phyloP scores from a whole-genome alignment of 2,329 filamentous ascomycete species.

The Cadophora sp. region DNA sequence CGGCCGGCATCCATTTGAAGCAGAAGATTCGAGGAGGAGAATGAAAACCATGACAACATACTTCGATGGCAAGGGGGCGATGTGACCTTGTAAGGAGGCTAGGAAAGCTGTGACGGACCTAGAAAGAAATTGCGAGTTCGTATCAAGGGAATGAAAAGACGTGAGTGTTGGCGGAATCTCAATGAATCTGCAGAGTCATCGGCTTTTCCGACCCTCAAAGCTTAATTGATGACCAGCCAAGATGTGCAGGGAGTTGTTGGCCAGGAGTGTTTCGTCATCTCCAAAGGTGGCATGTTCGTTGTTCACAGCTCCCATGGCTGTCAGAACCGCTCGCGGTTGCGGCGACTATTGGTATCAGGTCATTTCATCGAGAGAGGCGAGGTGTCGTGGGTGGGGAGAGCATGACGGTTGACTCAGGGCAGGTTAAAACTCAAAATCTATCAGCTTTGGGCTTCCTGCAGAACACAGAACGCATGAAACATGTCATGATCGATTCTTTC shows the following conservation, averaged over 20 bases:
- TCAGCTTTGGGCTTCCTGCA: conserved; percentile 4
- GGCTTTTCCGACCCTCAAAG: background rate
- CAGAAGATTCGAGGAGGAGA: background rate
- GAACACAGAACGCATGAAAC: background rate
- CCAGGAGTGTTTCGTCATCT: background rate
- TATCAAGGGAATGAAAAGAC: too few relatives aligned
- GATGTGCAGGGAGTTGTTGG: background rate
- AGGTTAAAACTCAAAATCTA: conserved; percentile 1
- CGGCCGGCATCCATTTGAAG: background rate
- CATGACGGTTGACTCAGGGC: background rate
- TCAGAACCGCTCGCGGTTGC: background rate
- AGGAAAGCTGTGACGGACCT: background rate
- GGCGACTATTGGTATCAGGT: background rate
- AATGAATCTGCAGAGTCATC: background rate
- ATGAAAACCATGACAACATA: background rate
- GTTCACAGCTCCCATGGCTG: too few relatives aligned
- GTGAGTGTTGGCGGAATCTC: background rate
- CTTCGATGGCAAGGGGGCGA: background rate
- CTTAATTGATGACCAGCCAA: background rate
- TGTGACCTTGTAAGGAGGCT: too few relatives aligned
- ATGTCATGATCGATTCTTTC: background rate
- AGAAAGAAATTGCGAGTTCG: background rate
- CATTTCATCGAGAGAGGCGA: background rate
- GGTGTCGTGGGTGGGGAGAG: background rate
- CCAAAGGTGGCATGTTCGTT: background rate